A percentile compares a stretch with the other conserved stretches of the same genome.
These are phyloP conservation scores for Lactarius pseudohatsudake DNA, from an alignment of 768 basidiomycete genomes.

Conservation along the genomic window DNA sequence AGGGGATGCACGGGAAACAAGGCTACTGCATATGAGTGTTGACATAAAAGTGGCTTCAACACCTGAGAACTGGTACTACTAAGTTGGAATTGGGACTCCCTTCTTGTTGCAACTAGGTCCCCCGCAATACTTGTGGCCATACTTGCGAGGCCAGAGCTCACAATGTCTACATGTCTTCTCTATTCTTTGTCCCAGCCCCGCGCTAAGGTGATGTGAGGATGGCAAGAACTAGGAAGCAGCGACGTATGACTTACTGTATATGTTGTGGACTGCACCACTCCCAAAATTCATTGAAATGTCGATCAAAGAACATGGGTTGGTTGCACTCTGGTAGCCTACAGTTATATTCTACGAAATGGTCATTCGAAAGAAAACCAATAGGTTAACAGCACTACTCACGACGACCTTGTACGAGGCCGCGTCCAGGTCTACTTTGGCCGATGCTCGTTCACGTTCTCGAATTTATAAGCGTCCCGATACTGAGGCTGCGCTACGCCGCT, in stretches of 20 bases:
- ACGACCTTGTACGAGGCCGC: neutral
- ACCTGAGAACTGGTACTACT: neutral
- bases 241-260: conserved; percentile 1
- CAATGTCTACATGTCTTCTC: conserved; percentile 8
- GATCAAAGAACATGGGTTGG: neutral
- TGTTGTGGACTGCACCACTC: conserved; percentile 17
- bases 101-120: neutral
- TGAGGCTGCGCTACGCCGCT: neutral
- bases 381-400: neutral
- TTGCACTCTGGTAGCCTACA: conserved; percentile 8
- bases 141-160: conserved; percentile 2
- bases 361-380: neutral
- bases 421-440: neutral
- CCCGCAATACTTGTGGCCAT: conserved; percentile 4
- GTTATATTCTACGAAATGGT: neutral
- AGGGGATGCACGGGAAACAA: too few relatives aligned
- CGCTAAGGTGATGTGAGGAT: neutral
- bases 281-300: neutral
- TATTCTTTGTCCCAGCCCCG: neutral
- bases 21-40: neutral
- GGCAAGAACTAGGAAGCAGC: neutral
- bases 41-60: neutral
- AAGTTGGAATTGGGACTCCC: too few relatives aligned
- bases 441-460: neutral
- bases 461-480: neutral